A percentile compares a stretch with the other conserved stretches of the same genome.
Conservation (phyloP, 371 early-diverging fungal species). For the Lichtheimia hyalospora region DNA sequence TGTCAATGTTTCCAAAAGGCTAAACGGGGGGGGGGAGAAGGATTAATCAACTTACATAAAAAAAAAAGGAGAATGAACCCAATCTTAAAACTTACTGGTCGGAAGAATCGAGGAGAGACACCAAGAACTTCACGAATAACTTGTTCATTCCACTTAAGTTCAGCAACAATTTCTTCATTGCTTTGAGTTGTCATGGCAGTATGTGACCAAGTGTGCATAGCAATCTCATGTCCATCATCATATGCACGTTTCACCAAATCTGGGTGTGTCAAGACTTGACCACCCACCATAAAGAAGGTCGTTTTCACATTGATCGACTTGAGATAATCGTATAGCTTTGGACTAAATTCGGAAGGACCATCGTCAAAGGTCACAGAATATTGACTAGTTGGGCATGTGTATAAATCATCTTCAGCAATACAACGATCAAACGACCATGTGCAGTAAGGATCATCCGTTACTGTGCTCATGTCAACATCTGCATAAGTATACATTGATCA, state of each 20-base stretch:
- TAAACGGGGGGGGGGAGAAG: neutral
- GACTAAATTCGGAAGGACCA: constrained; percentile 55
- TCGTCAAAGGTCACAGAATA: constrained; percentile 64
- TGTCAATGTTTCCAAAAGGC: constrained; percentile 52
- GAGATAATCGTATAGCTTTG: constrained; percentile 48
- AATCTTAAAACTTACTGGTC: constrained; percentile 35
- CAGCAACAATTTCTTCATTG: constrained; percentile 63
- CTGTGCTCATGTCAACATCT: constrained; percentile 7
- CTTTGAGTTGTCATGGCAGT: constrained; percentile 56
- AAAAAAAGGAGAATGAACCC: neutral
- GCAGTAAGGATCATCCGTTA: constrained; percentile 33
- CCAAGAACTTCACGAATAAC: constrained; percentile 64
- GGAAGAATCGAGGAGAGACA: constrained; percentile 56
- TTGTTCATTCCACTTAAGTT: constrained; percentile 62
- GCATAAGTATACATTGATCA: constrained; percentile 10
- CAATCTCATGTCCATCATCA: constrained; percentile 50
- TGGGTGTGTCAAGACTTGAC: constrained; percentile 54
- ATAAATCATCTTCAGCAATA: constrained; percentile 38
- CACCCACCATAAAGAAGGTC: constrained; percentile 66
- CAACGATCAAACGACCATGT: constrained; percentile 56
- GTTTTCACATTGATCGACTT: constrained; percentile 52
- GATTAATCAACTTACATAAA: neutral
- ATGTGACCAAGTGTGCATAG: constrained; percentile 62
- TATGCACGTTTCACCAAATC: constrained; percentile 49
- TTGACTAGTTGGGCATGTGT: constrained; percentile 45